Evolutionary conservation across 1,284 basidiomycete genomes (phyloP).

Genomic region (Puccinia hordei): DNA sequence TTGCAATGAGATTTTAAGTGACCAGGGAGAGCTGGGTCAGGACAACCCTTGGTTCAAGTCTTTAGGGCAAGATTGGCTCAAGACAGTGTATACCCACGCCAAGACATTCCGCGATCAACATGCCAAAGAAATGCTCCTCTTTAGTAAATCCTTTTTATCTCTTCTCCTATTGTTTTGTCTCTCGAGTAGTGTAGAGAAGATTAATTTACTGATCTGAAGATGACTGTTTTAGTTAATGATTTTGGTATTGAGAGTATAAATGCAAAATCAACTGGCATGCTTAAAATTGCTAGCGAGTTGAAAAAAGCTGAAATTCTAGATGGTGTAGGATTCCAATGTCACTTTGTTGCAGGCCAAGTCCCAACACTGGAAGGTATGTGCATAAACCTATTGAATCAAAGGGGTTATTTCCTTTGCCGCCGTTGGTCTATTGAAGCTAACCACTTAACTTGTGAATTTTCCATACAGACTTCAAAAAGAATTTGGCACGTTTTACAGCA

Average conservation of each 20-base stretch:
- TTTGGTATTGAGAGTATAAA: conserved; percentile 12
- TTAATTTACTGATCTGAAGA: not conserved
- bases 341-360: conserved; percentile 18
- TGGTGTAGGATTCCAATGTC: conserved; percentile 24
- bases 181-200: no score
- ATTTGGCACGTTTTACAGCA: conserved; percentile 17
- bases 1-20: conserved; percentile 10
- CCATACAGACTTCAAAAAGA: not conserved
- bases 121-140: not conserved
- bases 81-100: not conserved
- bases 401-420: no score
- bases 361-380: not conserved
- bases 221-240: conserved; percentile 25
- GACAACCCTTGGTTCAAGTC: not conserved
- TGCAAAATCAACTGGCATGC: conserved; percentile 7
- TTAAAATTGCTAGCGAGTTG: not conserved
- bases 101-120: not conserved
- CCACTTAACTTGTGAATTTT: no score
- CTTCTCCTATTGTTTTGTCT: not conserved
- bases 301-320: conserved; percentile 14
- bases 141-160: conserved; percentile 9
- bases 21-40: not conserved
- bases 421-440: not conserved
- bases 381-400: not conserved
- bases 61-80: not conserved